Base-by-base conservation (phyloP, 2,329 filamentous ascomycete genomes). In the Trichoderma sp. region DNA sequence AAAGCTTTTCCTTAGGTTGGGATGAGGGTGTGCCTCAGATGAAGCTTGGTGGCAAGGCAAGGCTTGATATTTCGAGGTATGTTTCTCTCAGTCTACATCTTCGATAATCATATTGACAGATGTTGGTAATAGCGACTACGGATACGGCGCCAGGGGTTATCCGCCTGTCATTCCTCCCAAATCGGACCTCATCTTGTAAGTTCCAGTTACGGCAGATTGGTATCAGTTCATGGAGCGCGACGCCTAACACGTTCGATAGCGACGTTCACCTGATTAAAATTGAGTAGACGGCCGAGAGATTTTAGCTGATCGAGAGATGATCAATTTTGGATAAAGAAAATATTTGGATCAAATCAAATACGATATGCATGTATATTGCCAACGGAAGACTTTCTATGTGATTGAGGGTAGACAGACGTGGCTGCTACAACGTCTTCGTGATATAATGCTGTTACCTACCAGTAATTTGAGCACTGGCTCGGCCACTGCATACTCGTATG, bases 1-100 rank as follows among this genome's bases (percentile, higher is more conserved):
- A 31, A 31, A 31, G 8, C 31, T 31, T 7, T 31, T 8, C 5
- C 31, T n/a, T 31, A 33, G 31, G 31, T 1, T 33, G 31, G 31
- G 31, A 33, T 33, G 7, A 33, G 1, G 31, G 31, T 33, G 31
- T 33, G 8, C 4, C 7, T 31, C 31, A 31, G 31, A 33, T 99
- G 95, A 90, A 91, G 78, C 84, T 97, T 70, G 94, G 95, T 79
- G 95, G 98, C 87, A 95, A 92, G 84, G 90, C 93, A 66, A 92
- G 88, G 63, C 86, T 99, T 73, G 91, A 90, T 74, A 97, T 98
- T 78, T 87, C 90, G 72, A 85, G 53, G 68, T 65, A 65, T 29
- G 24, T 5, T 49, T 14, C 24, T 27, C 1, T 14, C 1, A 6
- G 0, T 27, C 24, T n/a, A 21, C 31, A 19, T 35, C 29, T 37